A percentile compares a stretch with the other conserved stretches of the same genome.
These are phyloP conservation scores for Dryas alaskensis DNA, from an alignment of 306 rosid genomes.

Conservation along the genomic window DNA sequence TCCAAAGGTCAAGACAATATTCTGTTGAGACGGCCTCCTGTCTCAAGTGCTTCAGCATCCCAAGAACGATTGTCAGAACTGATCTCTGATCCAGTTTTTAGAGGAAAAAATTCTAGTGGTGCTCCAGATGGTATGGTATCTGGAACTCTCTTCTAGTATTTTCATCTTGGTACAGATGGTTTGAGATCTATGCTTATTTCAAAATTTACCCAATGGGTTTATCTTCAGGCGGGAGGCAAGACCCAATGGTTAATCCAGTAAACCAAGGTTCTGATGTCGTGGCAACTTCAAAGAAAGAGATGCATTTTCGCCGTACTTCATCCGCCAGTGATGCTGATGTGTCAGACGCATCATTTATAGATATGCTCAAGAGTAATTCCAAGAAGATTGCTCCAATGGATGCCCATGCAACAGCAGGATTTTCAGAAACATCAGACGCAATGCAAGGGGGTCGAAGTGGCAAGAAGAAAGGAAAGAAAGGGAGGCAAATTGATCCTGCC, in stretches of 20 bases:
- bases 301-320: conserved; percentile 31
- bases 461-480: conserved; percentile 61
- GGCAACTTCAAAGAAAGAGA: conserved; percentile 39
- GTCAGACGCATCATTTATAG: conserved; percentile 55
- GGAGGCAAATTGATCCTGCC: conserved; percentile 56
- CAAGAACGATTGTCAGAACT: conserved; percentile 51
- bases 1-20: conserved; percentile 40
- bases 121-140: conserved; percentile 33
- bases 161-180: neutral
- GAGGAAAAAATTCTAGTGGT: conserved; percentile 32
- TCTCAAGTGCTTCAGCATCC: conserved; percentile 37
- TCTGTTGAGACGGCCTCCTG: conserved; percentile 53
- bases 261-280: conserved; percentile 33
- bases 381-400: conserved; percentile 40
- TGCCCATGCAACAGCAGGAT: conserved; percentile 20
- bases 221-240: conserved; percentile 43
- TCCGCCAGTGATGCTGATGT: conserved; percentile 42
- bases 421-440: conserved; percentile 37
- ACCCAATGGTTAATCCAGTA: conserved; percentile 19
- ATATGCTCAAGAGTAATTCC: conserved; percentile 52
- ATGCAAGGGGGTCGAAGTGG: conserved; percentile 44
- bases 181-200: neutral
- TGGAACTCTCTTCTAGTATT: neutral
- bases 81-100: conserved; percentile 31
- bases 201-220: neutral